Evolutionary conservation across 2,329 filamentous ascomycete species (phyloP).

Genomic region (Colletotrichum sp.): DNA sequence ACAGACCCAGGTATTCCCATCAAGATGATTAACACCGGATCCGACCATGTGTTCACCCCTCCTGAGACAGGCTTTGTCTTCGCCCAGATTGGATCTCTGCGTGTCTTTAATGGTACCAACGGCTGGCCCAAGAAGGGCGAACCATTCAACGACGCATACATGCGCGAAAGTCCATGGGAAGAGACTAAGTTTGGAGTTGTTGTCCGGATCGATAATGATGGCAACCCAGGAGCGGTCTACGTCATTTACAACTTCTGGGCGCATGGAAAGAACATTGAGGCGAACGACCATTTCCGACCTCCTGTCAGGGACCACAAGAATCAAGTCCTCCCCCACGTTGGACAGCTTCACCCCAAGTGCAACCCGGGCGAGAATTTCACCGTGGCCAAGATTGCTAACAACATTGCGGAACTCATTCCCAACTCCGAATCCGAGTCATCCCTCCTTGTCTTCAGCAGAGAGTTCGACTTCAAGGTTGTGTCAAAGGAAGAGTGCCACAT

Average conservation of each 20-base stretch:
- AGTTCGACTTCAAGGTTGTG: neutral
- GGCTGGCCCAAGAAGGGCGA: neutral
- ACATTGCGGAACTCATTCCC: neutral
- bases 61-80: neutral
- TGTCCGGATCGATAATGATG: neutral
- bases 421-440: neutral
- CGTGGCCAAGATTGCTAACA: neutral
- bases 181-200: neutral
- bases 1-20: neutral
- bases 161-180: neutral
- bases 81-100: neutral
- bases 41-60: neutral
- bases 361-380: neutral
- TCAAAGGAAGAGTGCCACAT: neutral
- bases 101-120: neutral
- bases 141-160: neutral
- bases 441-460: neutral
- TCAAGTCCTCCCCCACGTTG: neutral
- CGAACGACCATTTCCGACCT: neutral
- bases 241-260: neutral
- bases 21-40: rapidly evolving
- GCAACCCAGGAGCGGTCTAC: neutral
- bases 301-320: neutral
- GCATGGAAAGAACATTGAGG: neutral
- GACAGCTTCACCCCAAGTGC: neutral